phyloP scores from a whole-genome alignment of 1,284 basidiomycete species.

The Sphagnurus paluster region DNA sequence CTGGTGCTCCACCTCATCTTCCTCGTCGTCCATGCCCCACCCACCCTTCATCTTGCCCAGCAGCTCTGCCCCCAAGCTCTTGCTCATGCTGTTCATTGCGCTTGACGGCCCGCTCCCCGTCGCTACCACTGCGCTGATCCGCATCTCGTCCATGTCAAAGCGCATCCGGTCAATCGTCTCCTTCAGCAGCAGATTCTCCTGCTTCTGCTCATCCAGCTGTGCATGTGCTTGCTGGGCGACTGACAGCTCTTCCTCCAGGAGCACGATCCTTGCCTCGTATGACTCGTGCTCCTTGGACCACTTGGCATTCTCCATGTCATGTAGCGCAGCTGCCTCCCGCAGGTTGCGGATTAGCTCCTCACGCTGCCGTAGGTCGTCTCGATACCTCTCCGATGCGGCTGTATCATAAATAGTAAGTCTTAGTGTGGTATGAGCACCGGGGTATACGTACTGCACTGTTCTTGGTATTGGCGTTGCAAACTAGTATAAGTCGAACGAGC shows the following conservation, averaged over 20 bases:
- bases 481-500: constrained; percentile 68
- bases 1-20: constrained; percentile 36
- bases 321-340: constrained; percentile 56
- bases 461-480: constrained; percentile 82
- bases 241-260: constrained; percentile 71
- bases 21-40: constrained; percentile 42
- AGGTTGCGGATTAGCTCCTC: constrained; percentile 71
- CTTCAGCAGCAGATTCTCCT: constrained; percentile 86
- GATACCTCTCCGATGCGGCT: constrained; percentile 79
- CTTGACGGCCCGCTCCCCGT: constrained; percentile 51
- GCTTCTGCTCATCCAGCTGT: constrained; percentile 84
- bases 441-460: constrained; percentile 76
- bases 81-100: constrained; percentile 54
- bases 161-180: constrained; percentile 92
- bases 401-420: constrained; percentile 9
- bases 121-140: constrained; percentile 47
- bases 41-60: constrained; percentile 52
- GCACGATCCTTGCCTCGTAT: constrained; percentile 69
- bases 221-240: constrained; percentile 69
- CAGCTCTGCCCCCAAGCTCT: constrained; percentile 82
- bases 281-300: constrained; percentile 62
- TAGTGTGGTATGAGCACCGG: background rate
- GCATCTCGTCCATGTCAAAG: constrained; percentile 88
- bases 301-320: constrained; percentile 64
- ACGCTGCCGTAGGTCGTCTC: constrained; percentile 68